A percentile compares a stretch with the other conserved stretches of the same genome.
Conservation (phyloP, 176 grass and related monocot genomes). For the Dactylis glomerata region DNA sequence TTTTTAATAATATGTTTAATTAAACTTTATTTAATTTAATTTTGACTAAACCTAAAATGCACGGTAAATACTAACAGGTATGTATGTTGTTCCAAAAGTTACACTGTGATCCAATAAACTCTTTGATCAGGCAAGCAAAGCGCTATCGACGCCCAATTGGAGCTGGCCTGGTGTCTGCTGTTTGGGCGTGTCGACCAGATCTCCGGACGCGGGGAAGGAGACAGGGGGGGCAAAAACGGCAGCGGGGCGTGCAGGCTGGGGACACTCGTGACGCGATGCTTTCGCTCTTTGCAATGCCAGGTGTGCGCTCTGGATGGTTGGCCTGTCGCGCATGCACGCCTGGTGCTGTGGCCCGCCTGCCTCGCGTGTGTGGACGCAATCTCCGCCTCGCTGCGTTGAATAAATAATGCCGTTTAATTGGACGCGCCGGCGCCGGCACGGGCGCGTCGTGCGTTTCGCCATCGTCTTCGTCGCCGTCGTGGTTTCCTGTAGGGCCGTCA, state of each 20-base stretch:
- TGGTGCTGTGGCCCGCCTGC: not conserved
- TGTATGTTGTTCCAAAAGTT: too few species aligned
- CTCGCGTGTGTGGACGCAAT: not conserved
- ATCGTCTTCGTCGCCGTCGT: not conserved
- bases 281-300: not conserved
- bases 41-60: too few species aligned
- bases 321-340: not conserved
- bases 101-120: too few species aligned
- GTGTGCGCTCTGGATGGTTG: not conserved
- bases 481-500: not conserved
- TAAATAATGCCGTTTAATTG: not conserved
- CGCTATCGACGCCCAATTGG: not conserved
- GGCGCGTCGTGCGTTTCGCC: not conserved
- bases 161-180: not conserved
- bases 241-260: not conserved
- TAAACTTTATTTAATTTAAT: too few species aligned
- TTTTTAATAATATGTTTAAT: too few species aligned
- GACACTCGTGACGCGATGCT: not conserved
- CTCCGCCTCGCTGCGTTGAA: not conserved
- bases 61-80: too few species aligned
- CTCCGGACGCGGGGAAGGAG: not conserved
- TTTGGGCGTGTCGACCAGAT: not conserved
- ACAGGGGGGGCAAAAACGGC: too few species aligned
- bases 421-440: not conserved
- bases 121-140: not conserved